Percentiles rank a stretch among this genome's conserved stretches.
Evolutionary conservation across 345 rosid genomes (phyloP).

Genomic region (Pistacia integerrima): DNA sequence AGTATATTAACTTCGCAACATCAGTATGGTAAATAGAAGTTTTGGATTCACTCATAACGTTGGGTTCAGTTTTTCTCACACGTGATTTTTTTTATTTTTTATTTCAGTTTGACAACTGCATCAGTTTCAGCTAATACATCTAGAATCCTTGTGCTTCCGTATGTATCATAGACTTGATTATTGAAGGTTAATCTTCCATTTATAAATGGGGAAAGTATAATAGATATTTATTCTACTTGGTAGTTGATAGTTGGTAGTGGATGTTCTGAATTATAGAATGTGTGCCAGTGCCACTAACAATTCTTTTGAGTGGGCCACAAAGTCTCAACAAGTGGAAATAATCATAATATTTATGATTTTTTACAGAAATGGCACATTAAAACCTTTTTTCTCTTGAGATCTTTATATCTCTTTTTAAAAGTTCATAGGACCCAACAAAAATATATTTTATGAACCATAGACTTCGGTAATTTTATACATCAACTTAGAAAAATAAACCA

Average conservation of each 20-base stretch:
- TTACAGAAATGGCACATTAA: too few species aligned
- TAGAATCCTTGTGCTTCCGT: background rate
- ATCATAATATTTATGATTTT: background rate
- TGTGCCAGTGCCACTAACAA: background rate
- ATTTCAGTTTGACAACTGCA: background rate
- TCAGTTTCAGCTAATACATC: background rate
- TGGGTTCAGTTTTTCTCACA: background rate
- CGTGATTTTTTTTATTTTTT: background rate
- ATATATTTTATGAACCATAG: too few species aligned
- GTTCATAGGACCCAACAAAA: too few species aligned
- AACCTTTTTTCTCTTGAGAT: too few species aligned
- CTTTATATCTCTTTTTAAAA: too few species aligned
- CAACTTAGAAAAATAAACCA: too few species aligned
- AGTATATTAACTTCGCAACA: background rate
- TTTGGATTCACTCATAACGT: background rate
- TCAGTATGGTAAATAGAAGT: background rate
- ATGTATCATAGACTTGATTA: background rate
- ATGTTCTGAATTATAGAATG: background rate
- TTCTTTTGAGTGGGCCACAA: background rate
- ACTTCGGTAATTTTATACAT: too few species aligned
- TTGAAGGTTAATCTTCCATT: background rate
- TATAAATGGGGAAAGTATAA: background rate
- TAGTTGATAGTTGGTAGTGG: background rate
- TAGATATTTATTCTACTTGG: background rate
- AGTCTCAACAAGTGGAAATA: background rate